Evolutionary conservation across 352 stramenopile genomes (phyloP).

Genomic region (Globisporangium emineosum): DNA sequence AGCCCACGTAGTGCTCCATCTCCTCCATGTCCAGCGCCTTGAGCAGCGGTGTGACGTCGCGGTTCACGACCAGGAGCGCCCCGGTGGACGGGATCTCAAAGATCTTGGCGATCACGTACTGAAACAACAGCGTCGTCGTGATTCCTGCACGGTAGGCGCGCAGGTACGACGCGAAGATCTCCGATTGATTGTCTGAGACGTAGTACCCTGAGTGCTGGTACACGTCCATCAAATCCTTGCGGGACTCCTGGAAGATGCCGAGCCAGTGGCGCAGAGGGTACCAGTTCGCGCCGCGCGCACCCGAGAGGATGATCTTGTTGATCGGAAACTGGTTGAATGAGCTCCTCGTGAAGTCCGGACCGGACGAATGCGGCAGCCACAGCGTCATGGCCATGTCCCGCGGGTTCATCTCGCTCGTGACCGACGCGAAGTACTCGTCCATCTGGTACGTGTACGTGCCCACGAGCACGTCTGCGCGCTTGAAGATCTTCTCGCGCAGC

Average conservation of each 20-base stretch:
- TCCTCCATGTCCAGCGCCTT: slow-evolving; percentile 50
- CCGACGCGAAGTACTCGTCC: slow-evolving; percentile 71
- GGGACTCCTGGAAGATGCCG: slow-evolving; percentile 40
- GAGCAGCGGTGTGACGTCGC: slow-evolving; percentile 53
- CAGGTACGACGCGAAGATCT: slow-evolving; percentile 66
- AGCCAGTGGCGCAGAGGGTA: slow-evolving; percentile 77
- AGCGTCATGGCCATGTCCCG: slow-evolving; percentile 57
- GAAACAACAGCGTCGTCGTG: slow-evolving; percentile 71
- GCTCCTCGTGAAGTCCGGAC: slow-evolving; percentile 52
- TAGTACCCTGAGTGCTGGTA: slow-evolving; percentile 59
- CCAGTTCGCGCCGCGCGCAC: slow-evolving; percentile 46
- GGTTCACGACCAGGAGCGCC: slow-evolving; percentile 61
- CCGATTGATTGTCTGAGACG: slow-evolving; percentile 56
- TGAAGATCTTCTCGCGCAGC: slow-evolving; percentile 64
- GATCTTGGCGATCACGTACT: slow-evolving; percentile 77
- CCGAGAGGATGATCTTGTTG: slow-evolving; percentile 67
- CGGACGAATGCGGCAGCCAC: slow-evolving; percentile 69
- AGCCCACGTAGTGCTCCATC: slow-evolving; percentile 60
- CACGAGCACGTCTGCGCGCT: slow-evolving; percentile 58
- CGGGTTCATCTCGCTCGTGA: slow-evolving; percentile 43
- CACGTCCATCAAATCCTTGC: slow-evolving; percentile 52
- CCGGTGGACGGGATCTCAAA: slow-evolving; percentile 80
- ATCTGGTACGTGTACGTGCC: slow-evolving; percentile 78
- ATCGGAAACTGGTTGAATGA: slow-evolving; percentile 73
- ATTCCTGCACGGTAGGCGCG: slow-evolving; percentile 69